Evolutionary conservation across 202 grass and related monocot species (phyloP), one percentile per base, ranked within the genome.

Genomic region (Carex arenaria): DNA sequence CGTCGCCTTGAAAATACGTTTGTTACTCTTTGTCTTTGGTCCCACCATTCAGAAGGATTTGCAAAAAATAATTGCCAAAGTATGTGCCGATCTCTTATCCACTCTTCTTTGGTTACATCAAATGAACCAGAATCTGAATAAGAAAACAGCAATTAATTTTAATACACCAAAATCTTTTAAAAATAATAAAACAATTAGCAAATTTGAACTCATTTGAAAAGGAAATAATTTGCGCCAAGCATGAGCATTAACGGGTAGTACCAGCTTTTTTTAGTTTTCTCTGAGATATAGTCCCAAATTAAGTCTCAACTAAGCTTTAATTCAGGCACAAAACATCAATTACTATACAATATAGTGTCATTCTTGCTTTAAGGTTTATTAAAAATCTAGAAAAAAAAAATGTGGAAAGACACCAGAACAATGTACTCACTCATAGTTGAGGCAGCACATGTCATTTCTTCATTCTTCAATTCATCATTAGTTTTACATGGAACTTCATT

Each of bases 11-110:
- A 2, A 19, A 40, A 26, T 0, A 11, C 80, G 78, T 98, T 98
- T 0, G 32, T 55, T 84, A 87, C 61, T 49, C 93, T 83, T 67
- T 89, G 87, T 49, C 93, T 83, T 67, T 89, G 87, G 85, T 98
- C 95, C 91, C 92, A 87, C 93, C 95, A 98, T 87, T 98, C 93
- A 52, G 87, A 82, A 77, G 95, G 95, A 85, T 64, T 98, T 62
- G 89, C 82, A 82, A 98, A 98, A 88, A 98, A 98, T 67, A 98
- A 59, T 51, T 95, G 95, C 95, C 95, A 98, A 40, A 98, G 72
- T 31, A 43, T 85, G 56, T 93, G 82, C 43, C 78, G 82, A 0
- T 86, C 88, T 79, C 47, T 83, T 40, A 8, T 64, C 26, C 47
- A 36, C 7, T 84, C 84, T 71, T 85, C 93, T 71, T 60, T 7